Evolutionary conservation across 2,329 filamentous ascomycete species (phyloP), one percentile per base, ranked within the genome.

Genomic region (Pestalotiopsis sp.): DNA sequence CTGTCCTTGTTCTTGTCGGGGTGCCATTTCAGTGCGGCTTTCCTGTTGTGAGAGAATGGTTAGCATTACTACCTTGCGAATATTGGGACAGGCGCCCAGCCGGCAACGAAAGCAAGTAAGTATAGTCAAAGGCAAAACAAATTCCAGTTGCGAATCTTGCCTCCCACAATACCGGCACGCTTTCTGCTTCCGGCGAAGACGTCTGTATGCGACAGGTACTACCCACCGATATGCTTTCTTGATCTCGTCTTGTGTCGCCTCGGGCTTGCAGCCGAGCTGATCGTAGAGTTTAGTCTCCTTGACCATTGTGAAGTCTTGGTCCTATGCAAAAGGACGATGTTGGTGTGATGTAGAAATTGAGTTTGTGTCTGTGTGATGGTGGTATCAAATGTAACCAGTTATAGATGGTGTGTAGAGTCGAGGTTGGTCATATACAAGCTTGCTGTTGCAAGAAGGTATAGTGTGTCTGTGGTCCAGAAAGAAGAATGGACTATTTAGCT

Each of bases 1-100:
- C 95, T 94, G 83, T 97, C 91, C 81, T 95, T 95, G 87, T 98
- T 99, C 87, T 98, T 99, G 86, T 99, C 96, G 6, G 96, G 96
- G 78, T 99, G 96, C 83, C 90, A 95, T 83, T 95, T 97, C 79
- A 98, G 83, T 67, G 95, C 95, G 68, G 91, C 88, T 86, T 97
- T 97, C 72, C 92, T 94, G 79, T 71, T 45, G 7, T 9, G 61
- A 68, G 67, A 63, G 39, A 45, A 60, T 76, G 72, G 80, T 86
- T 76, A 85, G 83, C 72, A 41, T 38, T 52, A 36, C 31, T 9
- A 52, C 11, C 17, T 52, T 52, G 5, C 45, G 20, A 4, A n/a
- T 20, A 39, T 45, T 17, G 36, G 58, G 58, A 68, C 14, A 14
- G 52, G 27, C 13, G 23, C 49, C 49, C 58, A 13, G n/a, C 11